phyloP scores from a whole-genome alignment of 1,139 yeast genomes.

The Blastobotrys buckinghamii region DNA sequence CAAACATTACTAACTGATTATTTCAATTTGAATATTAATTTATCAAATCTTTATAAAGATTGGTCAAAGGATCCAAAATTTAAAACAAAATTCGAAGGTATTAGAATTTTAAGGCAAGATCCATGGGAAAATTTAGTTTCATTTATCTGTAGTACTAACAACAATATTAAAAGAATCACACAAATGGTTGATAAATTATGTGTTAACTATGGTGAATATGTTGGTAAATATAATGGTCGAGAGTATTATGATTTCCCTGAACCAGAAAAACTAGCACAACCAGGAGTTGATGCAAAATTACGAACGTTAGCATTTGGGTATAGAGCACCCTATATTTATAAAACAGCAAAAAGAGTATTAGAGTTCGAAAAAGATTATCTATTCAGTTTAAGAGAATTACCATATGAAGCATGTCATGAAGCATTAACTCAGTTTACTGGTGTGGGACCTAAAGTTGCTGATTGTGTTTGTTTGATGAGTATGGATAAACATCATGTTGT shows the following conservation, averaged over 20 bases:
- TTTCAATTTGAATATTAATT: slow-evolving; percentile 55
- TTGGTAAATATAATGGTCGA: slow-evolving; percentile 51
- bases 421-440: slow-evolving; percentile 68
- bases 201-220: slow-evolving; percentile 57
- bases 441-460: slow-evolving; percentile 98
- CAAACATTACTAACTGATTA: slow-evolving; percentile 53
- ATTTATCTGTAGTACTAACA: slow-evolving; percentile 93
- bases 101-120: slow-evolving; percentile 80
- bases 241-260: slow-evolving; percentile 70
- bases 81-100: slow-evolving; percentile 51
- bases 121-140: slow-evolving; percentile 95
- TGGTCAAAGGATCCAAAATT: slow-evolving; percentile 62
- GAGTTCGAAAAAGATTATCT: slow-evolving; percentile 28
- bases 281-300: slow-evolving; percentile 38
- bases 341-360: slow-evolving; percentile 57
- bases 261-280: slow-evolving; percentile 46
- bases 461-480: slow-evolving; percentile 90
- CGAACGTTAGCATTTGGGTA: slow-evolving; percentile 80
- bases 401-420: slow-evolving; percentile 56
- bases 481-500: slow-evolving; percentile 82
- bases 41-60: slow-evolving; percentile 47
- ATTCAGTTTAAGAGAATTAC: slow-evolving; percentile 37
- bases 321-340: slow-evolving; percentile 79
- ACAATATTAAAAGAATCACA: slow-evolving; percentile 88
- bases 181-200: slow-evolving; percentile 87